A percentile compares a stretch with the other conserved stretches of the same genome.
Evolutionary conservation across 225 moss, liverwort and hornwort genomes (phyloP).

Genomic region (Takakia lepidozioides): DNA sequence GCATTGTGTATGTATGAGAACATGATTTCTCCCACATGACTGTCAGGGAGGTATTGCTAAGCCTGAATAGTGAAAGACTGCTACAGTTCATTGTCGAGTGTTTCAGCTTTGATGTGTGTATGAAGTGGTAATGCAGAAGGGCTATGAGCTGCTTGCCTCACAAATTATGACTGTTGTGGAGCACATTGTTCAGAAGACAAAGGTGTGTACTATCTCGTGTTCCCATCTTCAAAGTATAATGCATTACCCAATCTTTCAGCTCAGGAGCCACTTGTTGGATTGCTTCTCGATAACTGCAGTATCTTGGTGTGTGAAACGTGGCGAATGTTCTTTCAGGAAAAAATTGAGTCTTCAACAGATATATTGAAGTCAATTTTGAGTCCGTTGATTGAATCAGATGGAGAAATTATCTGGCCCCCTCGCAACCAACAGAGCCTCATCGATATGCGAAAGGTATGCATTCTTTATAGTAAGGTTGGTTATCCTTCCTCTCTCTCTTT

Average conservation of each 20-base stretch:
- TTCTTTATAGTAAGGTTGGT: not conserved
- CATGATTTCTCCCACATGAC: too few species aligned
- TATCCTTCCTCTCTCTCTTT: not conserved
- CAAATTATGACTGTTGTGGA: constrained; percentile 80
- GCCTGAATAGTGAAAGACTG: too few species aligned
- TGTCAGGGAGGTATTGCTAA: too few species aligned
- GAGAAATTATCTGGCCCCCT: constrained; percentile 85
- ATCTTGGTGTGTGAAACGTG: too few species aligned
- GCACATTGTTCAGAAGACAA: constrained; percentile 73
- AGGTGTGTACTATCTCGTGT: too few species aligned
- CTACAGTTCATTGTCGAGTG: too few species aligned
- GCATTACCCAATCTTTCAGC: constrained; percentile 4
- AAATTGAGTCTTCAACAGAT: constrained; percentile 85
- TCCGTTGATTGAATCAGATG: constrained; percentile 65
- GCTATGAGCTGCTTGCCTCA: constrained; percentile 71
- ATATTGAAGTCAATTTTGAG: constrained; percentile 71
- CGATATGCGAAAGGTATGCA: constrained; percentile 73
- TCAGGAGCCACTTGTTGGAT: constrained; percentile 1
- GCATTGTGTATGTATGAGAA: too few species aligned
- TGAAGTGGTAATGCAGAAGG: constrained; percentile 32
- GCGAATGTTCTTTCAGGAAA: constrained; percentile 49
- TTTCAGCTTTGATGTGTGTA: too few species aligned
- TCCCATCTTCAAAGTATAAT: too few species aligned
- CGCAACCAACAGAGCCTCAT: constrained; percentile 39
- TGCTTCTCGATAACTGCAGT: too few species aligned